Base-by-base conservation (phyloP, 169 alveolate species). In the Sarcocystis neurona region DNA sequence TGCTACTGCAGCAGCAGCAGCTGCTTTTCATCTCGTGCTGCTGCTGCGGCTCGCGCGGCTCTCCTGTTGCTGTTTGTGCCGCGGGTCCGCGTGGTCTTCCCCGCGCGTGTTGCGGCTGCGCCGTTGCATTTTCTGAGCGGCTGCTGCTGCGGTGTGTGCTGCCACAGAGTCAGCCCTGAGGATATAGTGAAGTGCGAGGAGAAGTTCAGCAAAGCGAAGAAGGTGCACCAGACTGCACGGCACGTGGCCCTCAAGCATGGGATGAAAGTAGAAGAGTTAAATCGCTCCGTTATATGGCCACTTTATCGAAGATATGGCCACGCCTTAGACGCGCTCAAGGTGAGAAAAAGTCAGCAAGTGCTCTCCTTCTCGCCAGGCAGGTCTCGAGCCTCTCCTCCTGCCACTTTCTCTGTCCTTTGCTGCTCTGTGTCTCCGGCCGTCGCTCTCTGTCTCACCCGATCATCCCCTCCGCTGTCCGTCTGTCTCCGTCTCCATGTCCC, bases 291-390 rank as follows among this genome's bases (percentile, higher is more conserved):
- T 68, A 97, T 96, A 46, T 98, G 99, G 99, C 99, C 99, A 18
- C 93, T 98, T 63, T 97, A 98, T 94, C 96, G 96, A 58, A 97
- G 95, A 74, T 97, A 97, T 91, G 98, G 97, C 30, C 98, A 97
- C 87, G 99, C 99, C 18, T 94, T 95, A 58, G 99, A 98, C 90
- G 99, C 99, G 23, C 97, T 98, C 79, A 97, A 97, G 94, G 94
- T 90, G 47, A 27, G 74, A 1, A 27, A 1, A 37, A 41, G 37
- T n/a, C 84, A 0, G 48, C 4, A 37, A 0, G 27, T 0, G 30
- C 56, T 39, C 23, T 75, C 0, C 39, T 1, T 90, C 79, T 53
- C 30, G n/a, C n/a, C 41, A 30, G 10, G n/a, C 15, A 30, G 47
- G 30, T 47, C 53, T 47, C 48, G 6, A 53, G 48, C n/a, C n/a